Evolutionary conservation across 1,284 basidiomycete species (phyloP).

Genomic region (Sutorius eximius): DNA sequence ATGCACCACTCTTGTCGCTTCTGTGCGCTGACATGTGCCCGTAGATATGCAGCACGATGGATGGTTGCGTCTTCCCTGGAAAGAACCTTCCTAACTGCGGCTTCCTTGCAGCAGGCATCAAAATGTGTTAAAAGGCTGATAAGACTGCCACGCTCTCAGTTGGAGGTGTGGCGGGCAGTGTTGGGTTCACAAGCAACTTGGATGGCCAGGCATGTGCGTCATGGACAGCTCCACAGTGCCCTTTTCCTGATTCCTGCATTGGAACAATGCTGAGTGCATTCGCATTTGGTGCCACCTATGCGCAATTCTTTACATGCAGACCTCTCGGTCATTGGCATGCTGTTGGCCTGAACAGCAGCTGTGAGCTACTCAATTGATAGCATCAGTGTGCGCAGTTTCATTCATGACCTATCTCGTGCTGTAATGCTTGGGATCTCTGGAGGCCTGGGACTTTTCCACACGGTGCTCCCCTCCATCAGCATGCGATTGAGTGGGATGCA

Average conservation of each 20-base stretch:
- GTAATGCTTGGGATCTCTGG: not conserved
- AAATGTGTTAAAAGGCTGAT: conserved; percentile 60
- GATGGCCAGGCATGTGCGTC: conserved; percentile 53
- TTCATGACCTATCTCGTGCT: not conserved
- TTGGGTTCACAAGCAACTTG: conserved; percentile 51
- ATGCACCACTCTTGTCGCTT: not conserved
- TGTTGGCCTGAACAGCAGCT: conserved; percentile 51
- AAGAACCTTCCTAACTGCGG: conserved; percentile 57
- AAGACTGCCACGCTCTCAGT: conserved; percentile 66
- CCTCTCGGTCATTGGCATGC: not conserved
- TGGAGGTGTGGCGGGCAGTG: conserved; percentile 59
- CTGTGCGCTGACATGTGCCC: not conserved
- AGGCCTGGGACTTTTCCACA: conserved; percentile 52
- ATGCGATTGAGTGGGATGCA: conserved; percentile 16
- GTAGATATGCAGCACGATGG: conserved; percentile 50
- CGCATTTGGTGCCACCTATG: conserved; percentile 62
- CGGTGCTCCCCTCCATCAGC: conserved; percentile 40
- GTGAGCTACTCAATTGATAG: conserved; percentile 46
- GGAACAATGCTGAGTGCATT: conserved; percentile 54
- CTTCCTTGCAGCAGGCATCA: conserved; percentile 54
- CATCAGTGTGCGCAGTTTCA: conserved; percentile 37
- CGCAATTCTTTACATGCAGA: conserved; percentile 54
- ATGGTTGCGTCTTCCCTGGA: conserved; percentile 48
- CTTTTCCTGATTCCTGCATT: conserved; percentile 60
- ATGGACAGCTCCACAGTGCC: conserved; percentile 58